Base-by-base conservation (phyloP, 2,329 filamentous ascomycete species). In the Plenodomus biglobosus region DNA sequence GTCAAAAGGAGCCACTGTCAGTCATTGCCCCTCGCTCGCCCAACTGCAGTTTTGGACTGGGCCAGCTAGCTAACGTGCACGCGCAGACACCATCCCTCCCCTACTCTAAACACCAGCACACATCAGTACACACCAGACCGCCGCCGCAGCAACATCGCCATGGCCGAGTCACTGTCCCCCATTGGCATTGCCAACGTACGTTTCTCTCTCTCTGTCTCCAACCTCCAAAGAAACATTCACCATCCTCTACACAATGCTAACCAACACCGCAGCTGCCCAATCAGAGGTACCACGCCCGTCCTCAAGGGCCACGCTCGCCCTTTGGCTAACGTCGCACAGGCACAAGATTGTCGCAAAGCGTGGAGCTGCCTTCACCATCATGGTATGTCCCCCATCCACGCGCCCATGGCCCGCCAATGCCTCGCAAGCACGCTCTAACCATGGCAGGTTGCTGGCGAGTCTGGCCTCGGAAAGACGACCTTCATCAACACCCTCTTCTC, bases 401-500 rank as follows among this genome's bases (percentile, higher is more conserved):
- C n/a, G 10, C 3, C 18, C 13, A 16, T 16, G 6, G 6, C 8
- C 27, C 27, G 27, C 11, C 22, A 24, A n/a, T n/a, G 22, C 22
- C 22, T 11, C 3, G 6, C 8, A 7, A 30, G 20, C 16, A 53
- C 10, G 42, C 24, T 38, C 69, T 75, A 61, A 71, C 62, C 50
- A 48, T 35, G 50, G 40, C 68, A 95, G 91, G 91, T 97, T 78
- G 94, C 94, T 79, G 92, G 92, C 80, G 92, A 99, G 81, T 97
- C 94, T 63, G 92, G 92, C 72, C 80, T 97, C 65, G 94, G 94
- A 81, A 99, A 99, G 85, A 99, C 95, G 20, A 99, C 94, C 69
- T 99, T 99, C 79, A 97, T 99, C 85, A 99, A 99, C 86, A 99
- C 94, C 52, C 86, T 99, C 53, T 99, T 99, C 84, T 99, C 94